These are phyloP conservation scores for Tuber aestivum DNA, from an alignment of 495 filamentous ascomycete species.

Conservation along the genomic window DNA sequence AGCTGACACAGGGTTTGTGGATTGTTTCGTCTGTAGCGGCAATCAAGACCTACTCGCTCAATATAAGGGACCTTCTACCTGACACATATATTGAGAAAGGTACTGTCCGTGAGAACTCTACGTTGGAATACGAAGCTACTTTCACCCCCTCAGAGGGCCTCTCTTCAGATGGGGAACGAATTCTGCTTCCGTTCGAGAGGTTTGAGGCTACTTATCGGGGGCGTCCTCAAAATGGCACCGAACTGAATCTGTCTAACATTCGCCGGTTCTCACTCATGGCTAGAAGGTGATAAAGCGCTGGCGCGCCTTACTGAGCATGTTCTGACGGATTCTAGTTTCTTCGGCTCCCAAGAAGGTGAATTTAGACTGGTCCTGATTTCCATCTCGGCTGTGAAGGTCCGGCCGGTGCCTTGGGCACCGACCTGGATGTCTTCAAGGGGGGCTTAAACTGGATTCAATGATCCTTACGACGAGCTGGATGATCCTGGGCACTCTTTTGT, in stretches of 20 bases:
- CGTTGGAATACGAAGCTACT: constrained; percentile 51
- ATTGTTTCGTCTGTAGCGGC: constrained; percentile 39
- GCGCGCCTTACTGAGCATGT: neutral
- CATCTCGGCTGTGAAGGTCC: neutral
- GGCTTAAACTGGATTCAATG: neutral
- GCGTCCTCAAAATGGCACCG: constrained; percentile 52
- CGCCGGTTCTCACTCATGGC: constrained; percentile 28
- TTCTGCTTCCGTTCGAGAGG: constrained; percentile 49
- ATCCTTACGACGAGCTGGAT: neutral
- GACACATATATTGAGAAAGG: constrained; percentile 43
- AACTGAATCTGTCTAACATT: constrained; percentile 8
- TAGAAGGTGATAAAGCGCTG: constrained; percentile 11
- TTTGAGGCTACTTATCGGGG: constrained; percentile 71
- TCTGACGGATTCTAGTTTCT: neutral
- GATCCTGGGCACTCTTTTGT: neutral
- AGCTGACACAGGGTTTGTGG: constrained; percentile 19
- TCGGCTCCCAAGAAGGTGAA: neutral
- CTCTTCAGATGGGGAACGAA: constrained; percentile 15
- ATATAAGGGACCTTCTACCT: constrained; percentile 61
- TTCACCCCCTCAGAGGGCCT: constrained; percentile 24
- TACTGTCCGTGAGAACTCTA: constrained; percentile 57
- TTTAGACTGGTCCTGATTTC: neutral
- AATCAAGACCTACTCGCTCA: constrained; percentile 62
- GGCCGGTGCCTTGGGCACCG: neutral
- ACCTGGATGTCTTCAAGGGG: neutral